Evolutionary conservation across 805 yeast species (phyloP), one percentile per base, ranked within the genome.

Genomic region (Scheffersomyces coipomensis): DNA sequence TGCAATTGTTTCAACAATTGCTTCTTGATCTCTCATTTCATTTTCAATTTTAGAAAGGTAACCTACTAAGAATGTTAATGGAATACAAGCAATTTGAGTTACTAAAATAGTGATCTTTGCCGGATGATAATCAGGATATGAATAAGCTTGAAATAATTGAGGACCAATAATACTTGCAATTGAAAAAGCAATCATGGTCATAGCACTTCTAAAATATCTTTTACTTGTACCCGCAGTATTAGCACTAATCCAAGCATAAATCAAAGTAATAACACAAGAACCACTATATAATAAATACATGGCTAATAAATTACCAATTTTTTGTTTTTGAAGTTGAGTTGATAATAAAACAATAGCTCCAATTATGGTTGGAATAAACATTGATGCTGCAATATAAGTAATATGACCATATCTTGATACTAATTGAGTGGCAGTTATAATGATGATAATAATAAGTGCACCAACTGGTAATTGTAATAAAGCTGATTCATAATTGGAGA

Each of bases 141-240:
- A 69, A 13, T 64, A 47, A 0, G 66, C 66, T 45, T 76, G 71
- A 64, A 85, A 85, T 15, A 85, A 71, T 58, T 83, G 85, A 2
- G 88, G 86, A 0, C 85, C 87, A 35, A 79, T 65, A 43, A 84
- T 60, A 48, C 81, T 80, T 12, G 88, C 86, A 33, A 78, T 75
- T 29, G 86, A 79, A 55, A 82, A 85, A 4, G 79, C 83, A 42
- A 84, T 71, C 58, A 85, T 69, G 34, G 73, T 73, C 25, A 81
- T 56, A 5, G 83, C 82, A 38, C 78, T 76, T 19, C 78, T 71
- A 4, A 79, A 71, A 47, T 80, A 69, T 49, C 83, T 80, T 59
- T 86, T 86, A n/a, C 90, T 83, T 45, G 79, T 76, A 10, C 93
- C 93, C 1, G 89, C 81, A 25, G 81, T 74, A 55, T 85, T 79